A percentile compares a stretch with the other conserved stretches of the same genome.
phyloP scores from a whole-genome alignment of 163 green algal genomes.

The Chloromonas sp. region DNA sequence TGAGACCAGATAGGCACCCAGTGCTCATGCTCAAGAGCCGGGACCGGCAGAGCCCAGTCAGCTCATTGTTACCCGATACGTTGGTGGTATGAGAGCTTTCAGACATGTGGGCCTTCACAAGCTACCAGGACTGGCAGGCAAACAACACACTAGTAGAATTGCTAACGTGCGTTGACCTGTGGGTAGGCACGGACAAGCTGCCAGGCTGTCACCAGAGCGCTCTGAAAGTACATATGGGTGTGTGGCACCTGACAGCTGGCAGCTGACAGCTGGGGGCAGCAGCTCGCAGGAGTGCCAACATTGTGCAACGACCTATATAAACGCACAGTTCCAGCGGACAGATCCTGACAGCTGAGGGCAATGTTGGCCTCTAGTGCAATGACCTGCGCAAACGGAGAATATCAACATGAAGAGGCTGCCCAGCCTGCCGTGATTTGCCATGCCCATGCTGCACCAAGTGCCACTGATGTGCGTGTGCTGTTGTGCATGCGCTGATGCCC shows the following conservation, averaged over 20 bases:
- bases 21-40: neutral
- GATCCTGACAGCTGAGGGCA: no score
- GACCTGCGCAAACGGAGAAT: neutral
- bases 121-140: neutral
- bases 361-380: neutral
- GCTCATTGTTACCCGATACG: neutral
- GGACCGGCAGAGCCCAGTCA: neutral
- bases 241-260: no score
- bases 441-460: neutral
- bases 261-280: no score
- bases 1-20: neutral
- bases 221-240: no score
- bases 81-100: neutral
- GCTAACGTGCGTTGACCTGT: neutral
- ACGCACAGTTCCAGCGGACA: no score
- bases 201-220: no score
- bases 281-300: no score
- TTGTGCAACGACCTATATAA: no score
- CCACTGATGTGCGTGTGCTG: neutral
- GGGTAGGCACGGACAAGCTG: no score
- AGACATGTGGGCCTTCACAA: neutral
- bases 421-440: neutral
- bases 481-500: neutral
- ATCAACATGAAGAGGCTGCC: neutral
- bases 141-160: neutral